phyloP scores from a whole-genome alignment of 305 asterid genomes.

The Nicotiana rustica region DNA sequence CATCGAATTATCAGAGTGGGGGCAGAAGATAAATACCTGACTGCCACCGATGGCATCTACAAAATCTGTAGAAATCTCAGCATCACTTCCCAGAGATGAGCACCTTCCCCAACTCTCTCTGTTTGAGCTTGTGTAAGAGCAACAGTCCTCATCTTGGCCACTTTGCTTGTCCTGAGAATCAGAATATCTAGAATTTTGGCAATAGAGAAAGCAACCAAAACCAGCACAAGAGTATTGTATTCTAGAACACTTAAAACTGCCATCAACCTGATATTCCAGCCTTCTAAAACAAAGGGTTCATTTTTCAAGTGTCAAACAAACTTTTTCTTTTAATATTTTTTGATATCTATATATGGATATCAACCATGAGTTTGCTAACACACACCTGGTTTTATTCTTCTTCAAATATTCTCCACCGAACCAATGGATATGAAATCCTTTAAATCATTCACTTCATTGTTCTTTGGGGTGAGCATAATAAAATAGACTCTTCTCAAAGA shows the following conservation, averaged over 20 bases:
- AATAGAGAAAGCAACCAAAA: conserved; percentile 26
- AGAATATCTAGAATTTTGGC: conserved; percentile 33
- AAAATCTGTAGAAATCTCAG: conserved; percentile 59
- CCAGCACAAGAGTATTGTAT: conserved; percentile 26
- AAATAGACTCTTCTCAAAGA: neutral
- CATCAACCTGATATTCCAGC: conserved; percentile 8
- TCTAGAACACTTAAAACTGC: neutral
- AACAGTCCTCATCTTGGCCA: conserved; percentile 82
- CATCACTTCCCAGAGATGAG: conserved; percentile 94
- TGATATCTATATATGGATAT: neutral
- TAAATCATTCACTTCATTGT: neutral
- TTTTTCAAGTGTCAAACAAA: neutral
- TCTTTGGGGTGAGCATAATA: neutral
- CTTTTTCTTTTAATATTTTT: neutral
- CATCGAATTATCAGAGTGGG: conserved; percentile 33
- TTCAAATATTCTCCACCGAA: neutral
- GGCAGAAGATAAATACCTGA: conserved; percentile 57
- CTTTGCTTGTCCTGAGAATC: conserved; percentile 66
- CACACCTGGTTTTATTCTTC: neutral
- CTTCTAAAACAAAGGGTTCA: neutral
- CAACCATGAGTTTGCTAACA: too few species aligned
- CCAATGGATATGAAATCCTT: neutral
- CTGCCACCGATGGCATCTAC: conserved; percentile 53
- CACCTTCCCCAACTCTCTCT: conserved; percentile 99
- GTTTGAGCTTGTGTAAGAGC: conserved; percentile 93